Base-by-base conservation (phyloP, 1,284 basidiomycete genomes). In the Papiliotrema terrestris region DNA sequence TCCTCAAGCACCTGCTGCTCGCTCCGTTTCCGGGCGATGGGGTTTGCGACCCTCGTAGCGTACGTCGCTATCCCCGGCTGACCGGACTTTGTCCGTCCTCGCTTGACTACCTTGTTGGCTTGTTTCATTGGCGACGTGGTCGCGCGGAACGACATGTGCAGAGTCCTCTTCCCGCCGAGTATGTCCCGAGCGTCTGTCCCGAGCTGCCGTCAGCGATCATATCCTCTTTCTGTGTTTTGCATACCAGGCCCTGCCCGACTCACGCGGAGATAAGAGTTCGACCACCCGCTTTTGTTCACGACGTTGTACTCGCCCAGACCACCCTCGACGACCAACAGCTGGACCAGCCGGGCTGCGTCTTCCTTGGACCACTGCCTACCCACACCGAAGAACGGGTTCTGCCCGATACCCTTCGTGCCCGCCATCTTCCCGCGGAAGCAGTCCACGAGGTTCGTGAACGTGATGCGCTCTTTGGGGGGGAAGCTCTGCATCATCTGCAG, bases 261-360 rank as follows among this genome's bases (percentile, higher is more conserved):
- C 52, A 77, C 76, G 49, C 64, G 57, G 20, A 78, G 36, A 57
- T 78, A 78, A 0, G 74, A 59, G 42, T 70, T 77, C 26, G 58
- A 68, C 66, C 71, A 78, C 0, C 75, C 75, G 9, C 65, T 68
- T 3, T 52, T 54, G 41, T 73, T 74, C 4, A 57, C 59, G 3
- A 64, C 57, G 52, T 61, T 63, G 43, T 62, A 68, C 37, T 75
- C 72, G 2, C 59, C 63, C 35, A 78, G 55, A 1, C 55, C 71
- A 3, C 68, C 62, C 41, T 77, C 73, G 6, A 75, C 69, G 8
- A 73, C 37, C 39, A 78, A 49, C 13, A 62, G 66, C 54, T 75
- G 70, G 15, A 77, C 57, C 35, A 78, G 55, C 23, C 75, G 60
- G 56, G 75, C 74, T 1, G 71, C 71, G 36, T 76, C 75, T 1